Percentiles rank a stretch among this genome's conserved stretches.
These are phyloP conservation scores for Drechslerella coelobrocha DNA, from an alignment of 2,329 filamentous ascomycete species.

Conservation along the genomic window DNA sequence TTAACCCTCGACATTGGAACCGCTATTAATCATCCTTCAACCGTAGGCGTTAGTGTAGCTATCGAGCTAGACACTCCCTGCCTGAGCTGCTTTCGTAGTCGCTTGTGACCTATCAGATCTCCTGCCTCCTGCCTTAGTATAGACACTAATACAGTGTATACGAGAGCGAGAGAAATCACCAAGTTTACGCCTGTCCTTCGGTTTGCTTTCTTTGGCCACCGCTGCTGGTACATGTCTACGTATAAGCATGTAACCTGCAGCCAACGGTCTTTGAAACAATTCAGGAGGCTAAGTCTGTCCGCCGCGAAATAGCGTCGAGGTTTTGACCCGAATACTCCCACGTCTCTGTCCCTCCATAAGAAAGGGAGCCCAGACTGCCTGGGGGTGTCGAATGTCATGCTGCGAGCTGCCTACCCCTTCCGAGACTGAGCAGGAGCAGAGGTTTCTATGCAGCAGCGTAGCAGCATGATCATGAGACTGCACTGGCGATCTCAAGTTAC, in stretches of 20 bases:
- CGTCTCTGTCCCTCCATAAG: conserved; percentile 1
- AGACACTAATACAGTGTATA: neutral
- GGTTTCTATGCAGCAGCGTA: conserved; percentile 27
- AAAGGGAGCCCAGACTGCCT: conserved; percentile 13
- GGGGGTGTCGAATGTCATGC: neutral
- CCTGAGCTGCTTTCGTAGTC: conserved; percentile 1
- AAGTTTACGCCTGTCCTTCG: conserved; percentile 18
- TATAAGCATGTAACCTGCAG: conserved; percentile 33
- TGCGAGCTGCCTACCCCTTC: conserved; percentile 16
- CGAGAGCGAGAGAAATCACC: neutral
- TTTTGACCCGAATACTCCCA: conserved; percentile 31
- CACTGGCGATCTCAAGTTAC: conserved; percentile 31
- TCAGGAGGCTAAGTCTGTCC: conserved; percentile 32
- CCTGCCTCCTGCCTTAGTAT: neutral
- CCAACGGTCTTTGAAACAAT: conserved; percentile 47
- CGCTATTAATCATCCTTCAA: too few relatives aligned
- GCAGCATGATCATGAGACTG: conserved; percentile 37
- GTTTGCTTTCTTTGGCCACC: conserved; percentile 33
- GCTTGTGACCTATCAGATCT: neutral
- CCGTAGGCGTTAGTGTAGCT: too few relatives aligned
- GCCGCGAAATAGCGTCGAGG: conserved; percentile 19
- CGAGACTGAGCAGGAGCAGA: conserved; percentile 15
- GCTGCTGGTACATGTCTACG: conserved; percentile 7
- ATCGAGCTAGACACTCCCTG: too few relatives aligned
- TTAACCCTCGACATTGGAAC: neutral